These are phyloP conservation scores for Nakazawaea populi DNA, from an alignment of 805 yeast genomes.

Conservation along the genomic window DNA sequence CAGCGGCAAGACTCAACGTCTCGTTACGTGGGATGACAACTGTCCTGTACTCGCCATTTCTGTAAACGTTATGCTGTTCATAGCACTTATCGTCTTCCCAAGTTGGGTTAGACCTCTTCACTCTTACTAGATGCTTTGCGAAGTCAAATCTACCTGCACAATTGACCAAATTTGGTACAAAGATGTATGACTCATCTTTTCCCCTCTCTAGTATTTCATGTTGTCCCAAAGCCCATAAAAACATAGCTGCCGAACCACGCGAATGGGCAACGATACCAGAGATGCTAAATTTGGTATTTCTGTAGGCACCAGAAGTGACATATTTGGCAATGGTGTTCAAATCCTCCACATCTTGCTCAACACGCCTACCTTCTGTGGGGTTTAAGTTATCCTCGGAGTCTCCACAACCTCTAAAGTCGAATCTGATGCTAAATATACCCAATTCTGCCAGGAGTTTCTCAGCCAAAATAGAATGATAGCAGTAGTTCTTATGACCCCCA, in stretches of 20 bases:
- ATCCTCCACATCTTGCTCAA: constrained; percentile 66
- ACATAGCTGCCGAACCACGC: constrained; percentile 72
- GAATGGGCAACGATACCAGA: constrained; percentile 72
- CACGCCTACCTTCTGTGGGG: constrained; percentile 42
- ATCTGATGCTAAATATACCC: constrained; percentile 64
- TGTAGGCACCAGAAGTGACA: constrained; percentile 17
- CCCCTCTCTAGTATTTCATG: constrained; percentile 27
- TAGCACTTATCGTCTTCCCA: constrained; percentile 38
- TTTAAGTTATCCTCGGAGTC: constrained; percentile 50
- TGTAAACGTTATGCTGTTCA: constrained; percentile 28
- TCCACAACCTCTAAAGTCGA: constrained; percentile 87
- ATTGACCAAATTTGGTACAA: constrained; percentile 65
- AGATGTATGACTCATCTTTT: constrained; percentile 24
- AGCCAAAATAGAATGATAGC: constrained; percentile 64
- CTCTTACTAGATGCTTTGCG: constrained; percentile 37
- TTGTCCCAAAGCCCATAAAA: constrained; percentile 57
- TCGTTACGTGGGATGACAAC: constrained; percentile 45
- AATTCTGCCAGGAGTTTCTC: constrained; percentile 46
- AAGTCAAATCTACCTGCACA: constrained; percentile 67
- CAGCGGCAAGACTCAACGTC: constrained; percentile 27
- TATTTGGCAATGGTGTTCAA: constrained; percentile 40
- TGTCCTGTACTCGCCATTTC: constrained; percentile 43
- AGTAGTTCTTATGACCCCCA: constrained; percentile 78
- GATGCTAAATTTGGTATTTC: constrained; percentile 38
- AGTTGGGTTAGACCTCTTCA: constrained; percentile 24